Evolutionary conservation across 1,284 basidiomycete genomes (phyloP).

Genomic region (Phenoliferia sp.): DNA sequence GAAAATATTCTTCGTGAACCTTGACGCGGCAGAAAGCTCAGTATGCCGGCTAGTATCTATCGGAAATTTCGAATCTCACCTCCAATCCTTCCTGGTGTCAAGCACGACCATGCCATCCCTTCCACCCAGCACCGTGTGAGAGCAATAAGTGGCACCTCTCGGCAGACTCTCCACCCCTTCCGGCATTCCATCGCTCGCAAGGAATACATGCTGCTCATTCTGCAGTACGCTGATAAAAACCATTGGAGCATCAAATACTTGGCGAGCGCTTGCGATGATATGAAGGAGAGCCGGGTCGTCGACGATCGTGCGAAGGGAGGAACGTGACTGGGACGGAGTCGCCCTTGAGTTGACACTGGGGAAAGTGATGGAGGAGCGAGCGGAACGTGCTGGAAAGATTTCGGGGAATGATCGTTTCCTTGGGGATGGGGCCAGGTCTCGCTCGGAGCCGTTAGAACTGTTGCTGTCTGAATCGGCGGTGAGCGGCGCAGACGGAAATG

Average conservation of each 20-base stretch:
- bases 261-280: not conserved
- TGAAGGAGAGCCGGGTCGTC: not conserved
- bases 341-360: not conserved
- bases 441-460: too few species aligned
- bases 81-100: not conserved
- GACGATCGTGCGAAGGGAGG: not conserved
- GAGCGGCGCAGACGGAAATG: too few species aligned
- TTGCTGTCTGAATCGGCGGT: too few species aligned
- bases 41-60: too few species aligned
- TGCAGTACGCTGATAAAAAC: not conserved
- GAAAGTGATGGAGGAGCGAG: not conserved
- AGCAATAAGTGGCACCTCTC: not conserved
- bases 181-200: not conserved
- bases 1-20: not conserved
- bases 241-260: not conserved
- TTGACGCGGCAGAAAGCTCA: too few species aligned
- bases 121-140: not conserved
- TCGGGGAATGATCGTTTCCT: too few species aligned
- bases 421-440: too few species aligned
- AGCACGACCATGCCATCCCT: not conserved
- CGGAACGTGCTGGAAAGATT: not conserved
- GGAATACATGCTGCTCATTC: not conserved
- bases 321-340: not conserved
- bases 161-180: not conserved
- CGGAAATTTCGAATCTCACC: too few species aligned